Evolutionary conservation across 2,329 filamentous ascomycete genomes (phyloP), one percentile per base, ranked within the genome.

Genomic region (Pseudocercospora eumusae): DNA sequence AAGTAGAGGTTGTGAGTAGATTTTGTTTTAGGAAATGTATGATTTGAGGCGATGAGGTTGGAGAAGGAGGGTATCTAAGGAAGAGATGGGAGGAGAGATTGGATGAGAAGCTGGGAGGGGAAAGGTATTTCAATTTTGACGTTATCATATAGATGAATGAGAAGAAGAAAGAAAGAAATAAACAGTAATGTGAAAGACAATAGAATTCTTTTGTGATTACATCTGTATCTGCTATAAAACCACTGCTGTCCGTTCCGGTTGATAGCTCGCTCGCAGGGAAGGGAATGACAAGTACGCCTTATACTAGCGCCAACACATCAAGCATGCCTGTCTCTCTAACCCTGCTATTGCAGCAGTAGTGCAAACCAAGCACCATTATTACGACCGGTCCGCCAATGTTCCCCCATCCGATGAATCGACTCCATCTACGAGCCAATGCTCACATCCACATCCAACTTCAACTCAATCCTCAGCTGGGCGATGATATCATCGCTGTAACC

Each of bases 1-100:
- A 85, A 70, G 82, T 85, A 1, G 83, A 85, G 69, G 84, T 84
- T 68, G 77, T 79, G 3, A 78, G 76, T 11, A 77, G 60, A 75
- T 75, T 1, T 65, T 83, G 11, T 68, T 68, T 73, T 25, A 52
- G 69, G 18, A 60, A 59, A 45, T 60, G 66, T 57, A 50, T 64
- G 5, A 60, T 73, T 73, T 10, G 66, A 70, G 27, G 69, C 65
- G 18, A 66, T 70, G 23, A 56, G 64, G 18, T 47, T 68, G 20
- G 45, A 54, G 11, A 28, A 36, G 20, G 68, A 72, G 50, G 63
- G 21, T 10, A n/a, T 6, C 3, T 25, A 49, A 31, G 40, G 52
- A 58, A 9, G 56, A 68, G 31, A 27, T 69, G 13, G 13, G 53
- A 70, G 21, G 21, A 13, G 20, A 67, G 70, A 27, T 54, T 72